Conservation (phyloP, 768 basidiomycete species). For the Trametopsis cervina region DNA sequence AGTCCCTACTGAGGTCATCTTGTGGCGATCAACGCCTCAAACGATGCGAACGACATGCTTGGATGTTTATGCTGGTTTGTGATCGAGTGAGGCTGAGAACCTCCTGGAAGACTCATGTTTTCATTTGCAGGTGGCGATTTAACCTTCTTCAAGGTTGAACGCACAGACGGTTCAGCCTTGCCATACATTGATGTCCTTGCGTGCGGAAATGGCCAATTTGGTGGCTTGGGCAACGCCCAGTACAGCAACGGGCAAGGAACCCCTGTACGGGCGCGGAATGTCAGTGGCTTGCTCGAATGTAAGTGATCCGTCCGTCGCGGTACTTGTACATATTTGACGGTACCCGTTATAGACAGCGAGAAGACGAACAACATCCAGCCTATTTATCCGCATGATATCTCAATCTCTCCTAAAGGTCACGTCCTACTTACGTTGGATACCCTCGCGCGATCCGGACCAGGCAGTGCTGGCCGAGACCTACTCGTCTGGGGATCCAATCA, state of each 20-base stretch:
- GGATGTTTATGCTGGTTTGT: slow-evolving; percentile 55
- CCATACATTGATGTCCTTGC: slow-evolving; percentile 53
- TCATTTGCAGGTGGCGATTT: slow-evolving; percentile 55
- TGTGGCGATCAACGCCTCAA: slow-evolving; percentile 49
- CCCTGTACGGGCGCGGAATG: slow-evolving; percentile 66
- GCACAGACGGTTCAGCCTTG: slow-evolving; percentile 28
- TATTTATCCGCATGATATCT: slow-evolving; percentile 54
- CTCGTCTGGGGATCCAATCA: slow-evolving; percentile 70
- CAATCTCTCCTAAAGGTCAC: slow-evolving; percentile 71
- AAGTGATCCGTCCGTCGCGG: slow-evolving; percentile 24
- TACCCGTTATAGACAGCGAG: slow-evolving; percentile 52
- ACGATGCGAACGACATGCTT: slow-evolving; percentile 54
- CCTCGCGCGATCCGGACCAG: slow-evolving; percentile 36
- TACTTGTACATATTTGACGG: not conserved
- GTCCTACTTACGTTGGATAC: slow-evolving; percentile 71
- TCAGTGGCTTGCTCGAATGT: slow-evolving; percentile 88
- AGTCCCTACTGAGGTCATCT: slow-evolving; percentile 81
- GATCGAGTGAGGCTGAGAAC: too few relatives aligned
- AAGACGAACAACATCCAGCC: slow-evolving; percentile 49
- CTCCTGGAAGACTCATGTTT: not conserved
- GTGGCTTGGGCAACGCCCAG: slow-evolving; percentile 60
- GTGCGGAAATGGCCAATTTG: slow-evolving; percentile 81
- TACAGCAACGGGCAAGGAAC: slow-evolving; percentile 67
- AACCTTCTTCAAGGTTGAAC: slow-evolving; percentile 72
- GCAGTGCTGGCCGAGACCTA: slow-evolving; percentile 55